Evolutionary conservation across 257 asterid genomes (phyloP), one percentile per base, ranked within the genome.

Genomic region (Scutellaria baicalensis): DNA sequence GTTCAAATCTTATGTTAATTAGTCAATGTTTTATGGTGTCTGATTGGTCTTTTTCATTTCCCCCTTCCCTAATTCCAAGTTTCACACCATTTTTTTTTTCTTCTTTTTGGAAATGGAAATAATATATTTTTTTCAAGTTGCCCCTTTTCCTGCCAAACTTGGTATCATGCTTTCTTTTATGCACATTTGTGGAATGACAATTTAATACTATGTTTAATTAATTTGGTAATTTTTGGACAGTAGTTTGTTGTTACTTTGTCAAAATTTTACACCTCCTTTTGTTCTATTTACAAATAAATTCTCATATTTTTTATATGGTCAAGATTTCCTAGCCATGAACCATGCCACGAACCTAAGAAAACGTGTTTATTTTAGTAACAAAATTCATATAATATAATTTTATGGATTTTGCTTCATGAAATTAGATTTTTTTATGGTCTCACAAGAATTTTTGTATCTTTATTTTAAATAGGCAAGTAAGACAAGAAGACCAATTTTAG

Each of bases 21-120:
- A 48, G 76, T 72, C 76, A 55, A 71, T 59, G 48, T 52, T 23
- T 55, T 38, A n/a, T 11, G 73, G 60, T 45, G 7, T 40, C 45
- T 31, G 9, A 60, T 59, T 71, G 65, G 72, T 17, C 14, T 50
- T 42, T n/a, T 43, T 48, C 54, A 20, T 54, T 54, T 21, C 8
- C 38, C 36, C 39, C 38, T 67, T 27, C 33, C 51, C 64, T 54
- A 62, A 61, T 71, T 71, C 54, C 62, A 16, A 23, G 71, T 70
- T 66, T 70, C 80, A 71, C 75, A 75, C 75, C 7, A 2, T 8
- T 12, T 64, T 17, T 36, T 14, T 42, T 21, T 33, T 8, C 8
- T 64, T 17, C 27, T 20, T 42, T 23, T 35, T 56, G n/a, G n/a
- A n/a, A n/a, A 63, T 44, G n/a, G n/a, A 10, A 55, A 52, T 6